phyloP scores from a whole-genome alignment of 2,329 filamentous ascomycete genomes.

The Lasiodiplodia sp. region DNA sequence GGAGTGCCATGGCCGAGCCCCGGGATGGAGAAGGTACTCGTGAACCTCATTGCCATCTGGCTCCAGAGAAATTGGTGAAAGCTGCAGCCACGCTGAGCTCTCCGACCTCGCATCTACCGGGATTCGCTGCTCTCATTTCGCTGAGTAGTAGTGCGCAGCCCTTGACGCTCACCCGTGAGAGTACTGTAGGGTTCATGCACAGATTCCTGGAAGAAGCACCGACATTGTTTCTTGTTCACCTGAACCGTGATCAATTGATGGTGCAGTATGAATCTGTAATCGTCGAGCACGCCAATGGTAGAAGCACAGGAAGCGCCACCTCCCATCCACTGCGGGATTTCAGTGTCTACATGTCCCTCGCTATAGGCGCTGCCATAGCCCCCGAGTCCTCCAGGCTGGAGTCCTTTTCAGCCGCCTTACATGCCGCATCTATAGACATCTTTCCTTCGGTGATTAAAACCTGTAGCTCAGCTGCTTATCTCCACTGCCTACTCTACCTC shows the following conservation, averaged over 20 bases:
- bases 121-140: neutral
- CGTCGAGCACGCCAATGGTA: neutral
- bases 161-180: neutral
- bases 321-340: neutral
- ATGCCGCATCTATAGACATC: neutral
- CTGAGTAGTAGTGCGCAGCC: too few relatives aligned
- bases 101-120: neutral
- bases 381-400: neutral
- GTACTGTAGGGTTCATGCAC: neutral
- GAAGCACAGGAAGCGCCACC: neutral
- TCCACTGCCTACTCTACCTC: neutral
- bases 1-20: slow-evolving; percentile 1
- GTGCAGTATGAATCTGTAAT: neutral
- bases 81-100: neutral
- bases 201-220: neutral
- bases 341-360: neutral
- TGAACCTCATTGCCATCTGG: neutral
- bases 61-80: neutral
- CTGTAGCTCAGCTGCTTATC: neutral
- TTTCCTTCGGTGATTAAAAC: neutral
- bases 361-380: neutral
- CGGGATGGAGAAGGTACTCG: neutral
- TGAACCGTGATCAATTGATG: neutral
- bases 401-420: neutral
- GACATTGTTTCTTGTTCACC: neutral